Percentiles rank a stretch among this genome's conserved stretches.
Evolutionary conservation across 768 basidiomycete genomes (phyloP).

Genomic region (Amanita brunnescens): DNA sequence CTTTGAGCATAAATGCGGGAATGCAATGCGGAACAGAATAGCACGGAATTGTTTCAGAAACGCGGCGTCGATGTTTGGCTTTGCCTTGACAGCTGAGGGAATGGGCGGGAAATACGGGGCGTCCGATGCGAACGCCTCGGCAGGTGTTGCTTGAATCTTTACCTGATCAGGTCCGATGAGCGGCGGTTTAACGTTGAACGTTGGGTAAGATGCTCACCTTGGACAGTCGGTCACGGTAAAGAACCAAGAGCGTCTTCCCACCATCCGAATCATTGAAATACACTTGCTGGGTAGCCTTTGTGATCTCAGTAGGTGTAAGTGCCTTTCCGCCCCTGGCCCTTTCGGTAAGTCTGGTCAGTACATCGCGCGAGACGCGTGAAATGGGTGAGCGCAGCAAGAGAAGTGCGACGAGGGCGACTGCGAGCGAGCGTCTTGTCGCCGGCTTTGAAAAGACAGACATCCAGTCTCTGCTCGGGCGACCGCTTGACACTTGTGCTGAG

Average conservation of each 20-base stretch:
- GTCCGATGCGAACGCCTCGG: conserved; percentile 41
- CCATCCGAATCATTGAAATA: conserved; percentile 54
- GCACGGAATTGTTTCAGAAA: conserved; percentile 70
- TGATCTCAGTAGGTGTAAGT: conserved; percentile 32
- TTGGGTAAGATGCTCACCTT: conserved; percentile 37
- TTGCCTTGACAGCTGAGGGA: conserved; percentile 29
- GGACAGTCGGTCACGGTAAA: conserved; percentile 52
- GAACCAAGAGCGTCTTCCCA: conserved; percentile 56
- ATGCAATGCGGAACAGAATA: conserved; percentile 62
- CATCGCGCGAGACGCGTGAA: background rate
- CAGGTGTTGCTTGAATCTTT: conserved; percentile 38
- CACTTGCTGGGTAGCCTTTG: conserved; percentile 46
- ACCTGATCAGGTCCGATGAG: conserved; percentile 22
- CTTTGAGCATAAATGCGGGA: conserved; percentile 53
- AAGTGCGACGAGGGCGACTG: conserved; percentile 35
- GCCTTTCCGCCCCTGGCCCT: conserved; percentile 16
- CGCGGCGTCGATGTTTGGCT: conserved; percentile 58
- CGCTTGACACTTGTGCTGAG: too few relatives aligned
- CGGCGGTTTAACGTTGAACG: background rate
- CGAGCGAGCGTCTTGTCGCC: conserved; percentile 20
- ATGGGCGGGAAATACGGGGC: conserved; percentile 55
- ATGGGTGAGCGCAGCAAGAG: conserved; percentile 41
- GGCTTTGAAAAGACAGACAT: conserved; percentile 20
- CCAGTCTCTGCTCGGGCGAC: conserved; percentile 5
- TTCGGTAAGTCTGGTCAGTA: conserved; percentile 19